These are phyloP conservation scores for Tetraselmis chui DNA, from an alignment of 139 green algal species.

Conservation along the genomic window DNA sequence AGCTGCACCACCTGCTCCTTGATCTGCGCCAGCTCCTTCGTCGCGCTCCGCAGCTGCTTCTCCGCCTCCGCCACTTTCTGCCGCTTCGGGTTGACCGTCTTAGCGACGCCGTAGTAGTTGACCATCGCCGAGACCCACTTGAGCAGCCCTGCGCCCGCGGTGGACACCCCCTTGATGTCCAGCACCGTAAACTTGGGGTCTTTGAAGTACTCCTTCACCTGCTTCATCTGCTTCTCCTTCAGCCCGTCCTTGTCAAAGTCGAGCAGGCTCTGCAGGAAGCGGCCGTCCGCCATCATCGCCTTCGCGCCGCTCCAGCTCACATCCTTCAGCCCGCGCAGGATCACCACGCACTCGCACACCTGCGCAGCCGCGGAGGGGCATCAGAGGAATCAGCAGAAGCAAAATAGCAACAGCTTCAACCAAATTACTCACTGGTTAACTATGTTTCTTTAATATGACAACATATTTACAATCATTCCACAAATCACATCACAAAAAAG, in stretches of 20 bases:
- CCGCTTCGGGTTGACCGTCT: slow-evolving; percentile 72
- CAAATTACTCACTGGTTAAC: too few species aligned
- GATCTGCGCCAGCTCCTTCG: slow-evolving; percentile 62
- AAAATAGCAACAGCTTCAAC: neutral
- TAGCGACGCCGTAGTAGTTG: slow-evolving; percentile 78
- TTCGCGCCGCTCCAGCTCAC: slow-evolving; percentile 80
- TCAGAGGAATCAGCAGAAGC: neutral
- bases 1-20: slow-evolving; percentile 58
- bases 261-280: slow-evolving; percentile 69
- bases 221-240: slow-evolving; percentile 68
- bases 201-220: slow-evolving; percentile 80
- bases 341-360: slow-evolving; percentile 85
- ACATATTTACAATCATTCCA: too few species aligned
- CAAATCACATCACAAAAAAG: too few species aligned
- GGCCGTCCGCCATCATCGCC: slow-evolving; percentile 78
- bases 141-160: slow-evolving; percentile 60
- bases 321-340: slow-evolving; percentile 75
- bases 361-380: too few species aligned
- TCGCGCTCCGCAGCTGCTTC: slow-evolving; percentile 63
- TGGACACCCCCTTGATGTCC: slow-evolving; percentile 54
- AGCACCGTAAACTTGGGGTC: slow-evolving; percentile 70
- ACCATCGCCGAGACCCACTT: slow-evolving; percentile 85
- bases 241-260: slow-evolving; percentile 84
- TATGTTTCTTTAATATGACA: too few species aligned
- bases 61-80: slow-evolving; percentile 71